Base-by-base conservation (phyloP, 2,329 filamentous ascomycete species). In the Blastomyces gilchristii region DNA sequence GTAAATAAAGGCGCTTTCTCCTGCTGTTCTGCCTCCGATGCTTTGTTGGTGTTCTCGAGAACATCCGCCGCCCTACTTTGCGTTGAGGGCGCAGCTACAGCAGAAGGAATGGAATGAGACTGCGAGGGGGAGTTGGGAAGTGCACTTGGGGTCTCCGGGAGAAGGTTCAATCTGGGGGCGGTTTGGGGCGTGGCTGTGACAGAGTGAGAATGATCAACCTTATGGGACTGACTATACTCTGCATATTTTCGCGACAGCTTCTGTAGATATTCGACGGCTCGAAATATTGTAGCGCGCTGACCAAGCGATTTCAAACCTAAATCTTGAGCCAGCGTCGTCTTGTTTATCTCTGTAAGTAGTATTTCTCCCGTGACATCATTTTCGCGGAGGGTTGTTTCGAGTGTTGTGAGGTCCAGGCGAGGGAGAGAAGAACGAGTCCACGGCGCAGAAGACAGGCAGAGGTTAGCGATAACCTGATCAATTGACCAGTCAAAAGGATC, bases 401-500 rank as follows among this genome's bases (percentile, higher is more conserved):
- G 78, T 0, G 71, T 59, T 0, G 70, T 69, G 0, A 81, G 75
- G 60, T 88, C 79, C 4, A 85, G 84, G 8, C 85, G 75, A 63
- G 71, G 71, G 18, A 68, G 65, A 7, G 68, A 67, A 12, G 68
- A 64, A n/a, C 68, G 67, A 11, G 72, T 69, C 75, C 76, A 78
- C 60, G 72, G 70, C 11, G 83, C 80, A 58, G 78, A 71, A 1
- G 77, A 69, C 28, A 81, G 79, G 71, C 87, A 90, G 3, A 95
- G 78, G 69, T 87, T 85, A 18, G 79, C 72, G 11, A 88, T 82
- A 12, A 95, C 84, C 45, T 85, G 81, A 47, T 88, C 84, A 41
- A 86, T 79, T 45, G 82, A 82, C 91, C 91, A 96, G 62, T 81
- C 70, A 73, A 86, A 88, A n/a, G 91, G 90, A 74, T 96, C 90